phyloP scores from a whole-genome alignment of 2,329 filamentous ascomycete species.

The Grosmannia huntii region DNA sequence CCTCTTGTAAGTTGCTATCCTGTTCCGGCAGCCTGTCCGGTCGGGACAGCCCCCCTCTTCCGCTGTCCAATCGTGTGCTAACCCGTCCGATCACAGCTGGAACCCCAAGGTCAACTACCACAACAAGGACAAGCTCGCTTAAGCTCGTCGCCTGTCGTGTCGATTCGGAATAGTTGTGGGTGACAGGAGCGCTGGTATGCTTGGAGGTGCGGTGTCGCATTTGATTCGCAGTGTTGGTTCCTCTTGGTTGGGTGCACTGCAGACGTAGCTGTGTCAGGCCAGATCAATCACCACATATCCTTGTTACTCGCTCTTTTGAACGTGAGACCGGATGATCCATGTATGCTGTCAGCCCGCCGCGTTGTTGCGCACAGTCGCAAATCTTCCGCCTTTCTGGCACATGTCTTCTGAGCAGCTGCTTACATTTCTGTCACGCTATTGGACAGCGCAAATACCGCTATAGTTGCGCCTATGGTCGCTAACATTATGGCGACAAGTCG shows the following conservation, averaged over 20 bases:
- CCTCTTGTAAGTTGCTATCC: slow-evolving; percentile 13
- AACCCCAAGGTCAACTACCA: slow-evolving; percentile 93
- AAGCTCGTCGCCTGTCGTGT: slow-evolving; percentile 14
- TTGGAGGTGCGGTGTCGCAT: not conserved
- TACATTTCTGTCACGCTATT: not conserved
- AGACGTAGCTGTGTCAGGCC: not conserved
- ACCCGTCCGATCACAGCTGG: slow-evolving; percentile 50
- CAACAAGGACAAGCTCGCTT: slow-evolving; percentile 67
- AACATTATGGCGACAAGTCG: too few species aligned
- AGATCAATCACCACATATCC: not conserved
- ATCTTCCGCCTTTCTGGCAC: not conserved
- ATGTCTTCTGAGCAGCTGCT: not conserved
- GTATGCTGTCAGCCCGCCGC: not conserved
- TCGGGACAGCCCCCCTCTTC: not conserved
- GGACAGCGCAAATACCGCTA: not conserved
- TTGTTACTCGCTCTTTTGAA: not conserved
- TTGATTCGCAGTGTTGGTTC: not conserved
- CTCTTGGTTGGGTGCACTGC: not conserved
- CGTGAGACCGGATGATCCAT: not conserved
- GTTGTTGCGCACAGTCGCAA: not conserved
- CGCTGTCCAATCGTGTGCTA: not conserved
- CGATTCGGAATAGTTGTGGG: not conserved
- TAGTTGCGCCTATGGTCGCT: not conserved
- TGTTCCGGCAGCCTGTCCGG: not conserved
- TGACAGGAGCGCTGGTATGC: not conserved